These are phyloP conservation scores for Chaetomidium leptoderma DNA, from an alignment of 495 filamentous ascomycete genomes.

Conservation along the genomic window DNA sequence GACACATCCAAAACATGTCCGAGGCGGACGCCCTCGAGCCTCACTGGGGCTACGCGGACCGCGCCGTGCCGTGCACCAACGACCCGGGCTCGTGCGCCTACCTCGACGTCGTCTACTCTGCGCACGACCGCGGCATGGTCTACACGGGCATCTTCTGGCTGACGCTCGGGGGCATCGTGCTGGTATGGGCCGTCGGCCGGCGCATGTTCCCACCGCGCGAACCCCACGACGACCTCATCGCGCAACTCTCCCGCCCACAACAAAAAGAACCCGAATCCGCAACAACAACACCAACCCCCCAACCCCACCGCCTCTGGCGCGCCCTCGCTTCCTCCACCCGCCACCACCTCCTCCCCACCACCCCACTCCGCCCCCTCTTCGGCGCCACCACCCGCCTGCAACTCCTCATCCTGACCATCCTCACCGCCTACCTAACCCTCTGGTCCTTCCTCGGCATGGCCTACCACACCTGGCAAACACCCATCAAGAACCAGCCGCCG, in stretches of 20 bases:
- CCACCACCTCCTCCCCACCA: conserved; percentile 45
- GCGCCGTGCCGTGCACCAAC: conserved; percentile 55
- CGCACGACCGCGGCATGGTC: conserved; percentile 56
- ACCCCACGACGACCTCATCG: conserved; percentile 17
- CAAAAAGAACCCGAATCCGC: neutral
- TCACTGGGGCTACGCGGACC: conserved; percentile 60
- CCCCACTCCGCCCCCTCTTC: conserved; percentile 32
- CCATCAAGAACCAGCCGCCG: conserved; percentile 44
- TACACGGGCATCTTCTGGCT: conserved; percentile 61
- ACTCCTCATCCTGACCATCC: conserved; percentile 39
- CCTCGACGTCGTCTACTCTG: conserved; percentile 56
- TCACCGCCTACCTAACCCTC: conserved; percentile 53
- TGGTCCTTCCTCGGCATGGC: conserved; percentile 60
- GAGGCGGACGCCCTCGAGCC: conserved; percentile 41
- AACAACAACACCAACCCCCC: neutral
- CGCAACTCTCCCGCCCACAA: neutral
- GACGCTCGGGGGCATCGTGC: conserved; percentile 47
- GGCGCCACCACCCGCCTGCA: conserved; percentile 42
- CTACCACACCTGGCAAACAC: conserved; percentile 58
- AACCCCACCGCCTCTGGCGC: conserved; percentile 21
- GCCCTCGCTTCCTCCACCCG: conserved; percentile 30
- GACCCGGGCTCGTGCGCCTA: conserved; percentile 61
- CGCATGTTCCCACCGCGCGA: conserved; percentile 28
- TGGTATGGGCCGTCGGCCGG: conserved; percentile 45
- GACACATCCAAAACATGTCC: conserved; percentile 39